Evolutionary conservation across 2,329 filamentous ascomycete genomes (phyloP), one percentile per base, ranked within the genome.

Genomic region (Didymella exigua): DNA sequence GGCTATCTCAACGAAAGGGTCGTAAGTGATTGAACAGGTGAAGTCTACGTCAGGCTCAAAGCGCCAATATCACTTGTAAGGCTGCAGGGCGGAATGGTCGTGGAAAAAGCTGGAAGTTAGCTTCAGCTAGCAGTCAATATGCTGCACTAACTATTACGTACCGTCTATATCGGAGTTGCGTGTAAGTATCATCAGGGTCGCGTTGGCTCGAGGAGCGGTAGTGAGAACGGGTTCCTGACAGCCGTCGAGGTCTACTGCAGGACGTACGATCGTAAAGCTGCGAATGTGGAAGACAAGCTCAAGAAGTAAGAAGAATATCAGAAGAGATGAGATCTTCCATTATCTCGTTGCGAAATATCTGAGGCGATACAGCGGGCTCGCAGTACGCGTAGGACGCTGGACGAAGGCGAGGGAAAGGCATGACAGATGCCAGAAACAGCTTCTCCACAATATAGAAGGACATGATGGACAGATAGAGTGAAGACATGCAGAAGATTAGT

Each of bases 21-120:
- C 93, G 77, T 97, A 98, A 76, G 97, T 92, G 57, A 98, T 83
- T 67, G 96, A 90, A 81, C 93, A 98, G 82, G 96, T 97, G 82
- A 97, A 98, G 77, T 96, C 90, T 31, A 97, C 92, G 63, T 96
- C 95, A 48, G 93, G 93, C 75, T 98, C 93, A 43, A 98, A 93
- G 56, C 93, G 90, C 93, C 93, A 98, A 81, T 98, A 98, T 81
- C 89, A 98, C 65, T 90, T 89, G 64, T 84, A 87, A 62, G 92
- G 76, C 62, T 86, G 80, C 47, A 98, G 83, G 0, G 91, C 91
- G 0, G 91, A 90, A 75, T 97, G 93, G 70, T 93, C 91, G 82
- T 96, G 97, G 81, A 98, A 98, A 75, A 96, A 83, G 11, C 57
- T 49, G 11, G 21, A 38, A 6, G 8, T 9, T 6, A 18, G 5